These are phyloP conservation scores for Brassica nigra DNA, from an alignment of 345 rosid species.

Conservation along the genomic window DNA sequence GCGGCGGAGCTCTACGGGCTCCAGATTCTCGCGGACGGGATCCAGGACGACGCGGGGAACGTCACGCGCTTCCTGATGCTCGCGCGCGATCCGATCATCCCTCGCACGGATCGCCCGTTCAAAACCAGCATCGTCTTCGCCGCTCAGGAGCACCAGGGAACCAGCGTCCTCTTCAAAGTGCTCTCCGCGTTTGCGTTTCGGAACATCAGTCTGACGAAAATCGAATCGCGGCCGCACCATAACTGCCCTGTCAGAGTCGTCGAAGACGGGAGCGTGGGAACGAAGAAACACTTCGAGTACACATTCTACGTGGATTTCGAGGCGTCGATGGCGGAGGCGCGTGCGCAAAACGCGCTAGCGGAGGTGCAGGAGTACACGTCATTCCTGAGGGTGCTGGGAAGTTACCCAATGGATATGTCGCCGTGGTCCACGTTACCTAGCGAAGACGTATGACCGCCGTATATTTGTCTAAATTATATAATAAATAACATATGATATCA, in stretches of 20 bases:
- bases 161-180: constrained; percentile 88
- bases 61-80: constrained; percentile 93
- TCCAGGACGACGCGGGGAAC: constrained; percentile 87
- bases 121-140: constrained; percentile 98
- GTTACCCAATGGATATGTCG: constrained; percentile 99
- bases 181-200: constrained; percentile 91
- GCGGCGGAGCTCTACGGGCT: constrained; percentile 83
- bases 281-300: constrained; percentile 90
- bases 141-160: constrained; percentile 85
- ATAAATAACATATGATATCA: constrained; percentile 19
- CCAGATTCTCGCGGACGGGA: constrained; percentile 58
- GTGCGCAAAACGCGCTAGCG: constrained; percentile 94
- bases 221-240: constrained; percentile 93
- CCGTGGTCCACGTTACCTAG: constrained; percentile 72
- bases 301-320: constrained; percentile 90
- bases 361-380: constrained; percentile 99
- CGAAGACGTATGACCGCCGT: constrained; percentile 30
- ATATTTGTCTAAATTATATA: neutral
- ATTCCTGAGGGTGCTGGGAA: constrained; percentile 90
- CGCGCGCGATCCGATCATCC: constrained; percentile 96
- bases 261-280: constrained; percentile 76
- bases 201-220: constrained; percentile 85
- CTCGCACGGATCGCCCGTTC: constrained; percentile 90
- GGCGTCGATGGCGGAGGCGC: constrained; percentile 91
- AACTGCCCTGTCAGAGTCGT: constrained; percentile 73